Evolutionary conservation across 2,329 filamentous ascomycete species (phyloP), one percentile per base, ranked within the genome.

Genomic region (Colletotrichum chlorophyti): DNA sequence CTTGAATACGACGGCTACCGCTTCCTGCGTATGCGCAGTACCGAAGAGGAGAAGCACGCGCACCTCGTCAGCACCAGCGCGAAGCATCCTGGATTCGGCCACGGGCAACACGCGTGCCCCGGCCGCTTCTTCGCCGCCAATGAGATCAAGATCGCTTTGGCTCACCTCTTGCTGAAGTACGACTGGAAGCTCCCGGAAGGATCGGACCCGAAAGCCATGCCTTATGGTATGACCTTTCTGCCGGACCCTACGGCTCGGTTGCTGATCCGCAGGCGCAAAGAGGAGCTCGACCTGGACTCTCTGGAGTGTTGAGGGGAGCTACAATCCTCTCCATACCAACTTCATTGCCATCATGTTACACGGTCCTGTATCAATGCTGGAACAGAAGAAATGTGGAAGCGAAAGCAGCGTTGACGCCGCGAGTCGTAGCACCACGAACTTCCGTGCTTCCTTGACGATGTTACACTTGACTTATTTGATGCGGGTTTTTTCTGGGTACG

Each of bases 91-190:
- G 64, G 53, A 14, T 77, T 76, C 41, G 74, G 75, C 2, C 66
- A 75, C 43, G 74, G 75, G 3, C 63, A 63, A 9, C 71, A 74
- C 46, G 69, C 73, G 1, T 76, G 73, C 58, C 74, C 74, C 1
- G 74, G 74, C 0, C 62, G 74, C 10, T 75, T 74, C 60, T 75
- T 75, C 63, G 73, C 72, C 1, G 65, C 64, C 9, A 70, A 71
- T 51, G 69, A 74, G 63, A 66, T 76, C 24, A 75, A 76, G 65
- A 63, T 75, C 26, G 31, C 68, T n/a, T 40, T 74, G 34, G 63
- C 65, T 50, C 65, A 69, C 38, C 12, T 75, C 4, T 34, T 74
- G 17, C 51, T 67, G 43, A 69, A 68, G 53, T 75, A 70, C 58
- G 72, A 74, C 24, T 65, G 59, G 62, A 61, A 61, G 37, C 49